phyloP scores from a whole-genome alignment of 345 rosid genomes.

The Populus alba region DNA sequence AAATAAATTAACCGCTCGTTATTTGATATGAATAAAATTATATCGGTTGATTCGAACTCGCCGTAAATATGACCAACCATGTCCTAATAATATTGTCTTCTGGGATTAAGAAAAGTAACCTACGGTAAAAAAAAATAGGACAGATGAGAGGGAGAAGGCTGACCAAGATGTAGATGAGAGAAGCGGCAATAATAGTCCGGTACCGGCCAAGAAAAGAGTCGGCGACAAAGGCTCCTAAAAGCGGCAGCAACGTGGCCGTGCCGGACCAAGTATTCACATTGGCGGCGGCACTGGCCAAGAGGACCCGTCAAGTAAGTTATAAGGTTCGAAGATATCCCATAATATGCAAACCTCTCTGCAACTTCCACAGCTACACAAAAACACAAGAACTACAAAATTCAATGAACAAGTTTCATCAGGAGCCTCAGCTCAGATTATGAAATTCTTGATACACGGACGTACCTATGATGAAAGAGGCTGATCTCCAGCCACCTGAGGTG shows the following conservation, averaged over 20 bases:
- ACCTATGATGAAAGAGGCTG: conserved; percentile 8
- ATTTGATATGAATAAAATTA: no score
- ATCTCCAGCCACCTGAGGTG: conserved; percentile 13
- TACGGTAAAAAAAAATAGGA: no score
- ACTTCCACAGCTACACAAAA: conserved; percentile 1
- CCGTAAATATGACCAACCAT: no score
- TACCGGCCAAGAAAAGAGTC: conserved; percentile 21
- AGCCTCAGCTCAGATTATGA: no score
- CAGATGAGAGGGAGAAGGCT: no score
- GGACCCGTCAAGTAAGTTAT: conserved; percentile 8
- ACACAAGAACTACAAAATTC: background rate
- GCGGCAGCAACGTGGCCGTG: background rate
- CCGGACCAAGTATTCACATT: conserved; percentile 18
- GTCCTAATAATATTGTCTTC: no score
- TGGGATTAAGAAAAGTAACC: no score
- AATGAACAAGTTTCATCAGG: background rate
- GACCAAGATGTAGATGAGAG: conserved; percentile 7
- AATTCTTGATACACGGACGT: background rate
- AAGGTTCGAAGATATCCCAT: conserved; percentile 4
- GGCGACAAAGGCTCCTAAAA: conserved; percentile 13
- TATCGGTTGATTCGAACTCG: no score
- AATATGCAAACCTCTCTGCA: conserved; percentile 10
- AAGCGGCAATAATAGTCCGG: conserved; percentile 6
- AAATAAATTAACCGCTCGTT: no score
- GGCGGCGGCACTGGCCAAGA: background rate